phyloP scores from a whole-genome alignment of 345 rosid species.

The Citrus unshiu region DNA sequence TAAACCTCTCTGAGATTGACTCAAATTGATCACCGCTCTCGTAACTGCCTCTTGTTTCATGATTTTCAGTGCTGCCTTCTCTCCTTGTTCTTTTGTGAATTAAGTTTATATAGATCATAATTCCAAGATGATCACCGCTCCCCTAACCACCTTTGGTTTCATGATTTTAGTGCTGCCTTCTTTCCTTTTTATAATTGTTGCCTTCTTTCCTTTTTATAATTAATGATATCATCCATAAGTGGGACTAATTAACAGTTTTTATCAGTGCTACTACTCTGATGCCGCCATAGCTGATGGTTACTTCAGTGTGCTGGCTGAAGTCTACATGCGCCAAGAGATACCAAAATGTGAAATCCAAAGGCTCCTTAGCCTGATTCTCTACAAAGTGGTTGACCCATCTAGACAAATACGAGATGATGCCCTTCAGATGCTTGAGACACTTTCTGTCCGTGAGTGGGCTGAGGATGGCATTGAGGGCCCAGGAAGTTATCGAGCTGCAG shows the following conservation, averaged over 20 bases:
- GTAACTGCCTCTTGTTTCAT: background rate
- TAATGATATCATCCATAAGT: background rate
- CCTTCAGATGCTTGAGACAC: conserved; percentile 99
- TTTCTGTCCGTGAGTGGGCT: conserved; percentile 97
- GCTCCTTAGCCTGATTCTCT: conserved; percentile 90
- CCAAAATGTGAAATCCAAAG: conserved; percentile 97
- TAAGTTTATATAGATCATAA: background rate
- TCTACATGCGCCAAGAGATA: conserved; percentile 97
- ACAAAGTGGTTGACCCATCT: conserved; percentile 97
- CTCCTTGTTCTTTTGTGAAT: background rate
- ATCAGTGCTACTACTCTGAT: conserved; percentile 94
- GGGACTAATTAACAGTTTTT: conserved; percentile 21
- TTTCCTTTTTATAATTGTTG: background rate
- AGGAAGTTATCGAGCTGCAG: conserved; percentile 96
- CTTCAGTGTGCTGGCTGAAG: conserved; percentile 98
- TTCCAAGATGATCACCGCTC: background rate
- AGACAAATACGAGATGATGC: conserved; percentile 99
- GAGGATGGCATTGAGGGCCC: conserved; percentile 90
- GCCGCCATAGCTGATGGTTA: conserved; percentile 95
- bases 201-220: background rate
- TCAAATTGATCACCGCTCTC: background rate
- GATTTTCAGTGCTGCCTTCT: background rate
- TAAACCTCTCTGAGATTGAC: background rate
- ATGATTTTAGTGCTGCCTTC: background rate
- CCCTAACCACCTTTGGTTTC: conserved; percentile 1